Base-by-base conservation (phyloP, 176 grass and related monocot genomes). In the Typha latifolia region DNA sequence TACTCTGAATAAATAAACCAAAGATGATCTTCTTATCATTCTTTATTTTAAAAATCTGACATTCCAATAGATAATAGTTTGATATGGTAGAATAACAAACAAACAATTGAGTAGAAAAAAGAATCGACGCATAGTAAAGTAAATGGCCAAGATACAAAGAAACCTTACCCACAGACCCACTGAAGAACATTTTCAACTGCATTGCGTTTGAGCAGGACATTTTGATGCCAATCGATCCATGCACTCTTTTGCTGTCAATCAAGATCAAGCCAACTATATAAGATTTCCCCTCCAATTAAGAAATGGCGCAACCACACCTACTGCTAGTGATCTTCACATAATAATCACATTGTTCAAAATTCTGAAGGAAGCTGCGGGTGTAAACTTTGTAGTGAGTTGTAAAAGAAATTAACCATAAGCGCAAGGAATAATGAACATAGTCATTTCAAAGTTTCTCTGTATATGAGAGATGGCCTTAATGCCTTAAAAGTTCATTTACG, bases 101-200 rank as follows among this genome's bases (percentile, higher is more conserved):
- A 71, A 66, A 55, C 15, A 70, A 20, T 55, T 26, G 5, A 66
- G 18, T 6, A 10, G 70, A 49, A 23, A 22, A 57, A 19, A 69
- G n/a, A 53, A 57, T n/a, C 12, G 0, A 47, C 67, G 16, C 12
- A 62, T 55, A 15, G 48, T 68, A 61, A 68, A 66, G 24, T 10
- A 59, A 59, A 12, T 22, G 53, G 3, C 10, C 32, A 72, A 77
- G 67, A 57, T 12, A 3, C 55, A 62, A 74, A 4, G 68, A 14
- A 78, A 88, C 85, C 26, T 69, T 69, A 96, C 93, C 93, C 93
- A 72, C 88, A 96, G 77, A 85, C 80, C 93, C 93, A 96, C 59
- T 96, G 85, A 89, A 89, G 89, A 72, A 96, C 93, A 86, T 91
- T 96, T 64, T 96, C 93, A 49, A 91, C 57, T 47, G 84, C 85